A percentile compares a stretch with the other conserved stretches of the same genome.
Evolutionary conservation across 108 stramenopile genomes (phyloP).

Genomic region (Nitzschia sp.): DNA sequence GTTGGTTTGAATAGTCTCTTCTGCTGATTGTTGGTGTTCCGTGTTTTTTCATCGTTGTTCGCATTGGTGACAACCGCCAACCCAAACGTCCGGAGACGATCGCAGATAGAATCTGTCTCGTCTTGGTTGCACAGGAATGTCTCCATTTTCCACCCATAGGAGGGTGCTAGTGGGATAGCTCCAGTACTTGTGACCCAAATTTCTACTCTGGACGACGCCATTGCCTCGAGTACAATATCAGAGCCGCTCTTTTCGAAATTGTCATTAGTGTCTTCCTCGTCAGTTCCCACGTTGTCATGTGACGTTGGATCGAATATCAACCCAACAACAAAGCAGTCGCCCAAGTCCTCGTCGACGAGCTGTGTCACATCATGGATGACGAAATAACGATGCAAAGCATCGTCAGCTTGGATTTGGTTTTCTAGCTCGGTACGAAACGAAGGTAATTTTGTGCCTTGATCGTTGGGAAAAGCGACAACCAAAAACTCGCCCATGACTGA

Average conservation of each 20-base stretch:
- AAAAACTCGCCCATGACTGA: neutral
- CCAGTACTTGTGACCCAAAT: constrained; percentile 1
- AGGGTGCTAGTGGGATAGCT: constrained; percentile 1
- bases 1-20: neutral
- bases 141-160: constrained; percentile 11
- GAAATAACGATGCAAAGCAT: neutral
- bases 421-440: neutral
- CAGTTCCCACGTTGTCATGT: neutral
- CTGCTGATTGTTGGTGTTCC: neutral
- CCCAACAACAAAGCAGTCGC: constrained; percentile 4
- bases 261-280: neutral
- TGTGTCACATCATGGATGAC: neutral
- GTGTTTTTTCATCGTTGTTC: neutral
- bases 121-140: neutral
- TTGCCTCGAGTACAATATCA: neutral
- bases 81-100: neutral
- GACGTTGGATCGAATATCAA: neutral
- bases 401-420: neutral
- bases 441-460: neutral
- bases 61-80: neutral
- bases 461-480: constrained; percentile 1
- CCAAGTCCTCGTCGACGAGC: neutral
- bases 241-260: neutral
- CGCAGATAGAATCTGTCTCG: neutral
- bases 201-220: neutral